Base-by-base conservation (phyloP, 1,284 basidiomycete species). In the Phellinidium pouzarii region DNA sequence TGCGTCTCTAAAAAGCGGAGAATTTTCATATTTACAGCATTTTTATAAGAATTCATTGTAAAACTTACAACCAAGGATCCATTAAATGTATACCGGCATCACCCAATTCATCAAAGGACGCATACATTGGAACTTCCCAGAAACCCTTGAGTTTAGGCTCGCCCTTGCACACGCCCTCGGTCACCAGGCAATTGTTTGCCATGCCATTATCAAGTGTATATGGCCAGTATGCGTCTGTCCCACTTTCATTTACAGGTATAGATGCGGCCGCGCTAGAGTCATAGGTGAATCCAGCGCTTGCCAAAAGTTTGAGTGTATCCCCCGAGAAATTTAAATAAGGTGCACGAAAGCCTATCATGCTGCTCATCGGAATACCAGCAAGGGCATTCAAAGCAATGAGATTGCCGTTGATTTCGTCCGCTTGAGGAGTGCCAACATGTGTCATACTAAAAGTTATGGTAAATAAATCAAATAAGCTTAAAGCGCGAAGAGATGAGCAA, bases 121-220 rank as follows among this genome's bases (percentile, higher is more conserved):
- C 80, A 64, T 87, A 88, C 86, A 90, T 87, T 2, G 86, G 86
- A 55, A 88, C 75, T 65, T 88, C 85, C 87, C 87, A 90, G 64
- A 90, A 77, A 2, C 89, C 87, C 36, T 86, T 84, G 2, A 91
- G 69, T 63, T 82, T 79, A 8, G 84, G 83, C 66, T 84, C 64
- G 40, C 89, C 88, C 61, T 80, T 76, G 68, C 89, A 91, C 3
- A 78, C 69, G 37, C 73, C 75, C 0, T 66, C 62, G 3, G 84
- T 76, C 2, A 66, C 65, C 48, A 84, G 65, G 62, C 89, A 92
- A 64, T 91, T 79, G 63, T 91, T 91, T 23, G 87, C 84, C 70
- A 91, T 73, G 8, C 88, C 87, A 62, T 86, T 67, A 61, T 87
- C 83, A 46, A 86, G 72, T 0, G 82, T 83, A 62, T 87, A 87